These are phyloP conservation scores for Phyllachora maydis DNA, from an alignment of 2,329 filamentous ascomycete genomes.

Conservation along the genomic window DNA sequence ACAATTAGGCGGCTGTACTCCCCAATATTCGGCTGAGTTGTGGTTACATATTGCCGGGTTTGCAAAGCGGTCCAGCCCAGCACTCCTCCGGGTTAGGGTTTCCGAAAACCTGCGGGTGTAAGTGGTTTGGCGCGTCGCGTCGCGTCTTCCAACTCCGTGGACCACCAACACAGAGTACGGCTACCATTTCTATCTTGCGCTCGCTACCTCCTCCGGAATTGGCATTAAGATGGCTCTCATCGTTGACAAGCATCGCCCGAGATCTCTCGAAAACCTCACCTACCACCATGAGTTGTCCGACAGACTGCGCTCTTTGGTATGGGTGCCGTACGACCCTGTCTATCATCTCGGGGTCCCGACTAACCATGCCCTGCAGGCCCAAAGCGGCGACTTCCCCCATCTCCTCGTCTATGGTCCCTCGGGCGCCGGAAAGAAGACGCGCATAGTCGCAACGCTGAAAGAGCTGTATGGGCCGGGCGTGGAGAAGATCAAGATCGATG, in stretches of 20 bases:
- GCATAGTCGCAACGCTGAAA: conserved; percentile 85
- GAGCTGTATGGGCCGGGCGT: conserved; percentile 89
- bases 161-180: no score
- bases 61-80: no score
- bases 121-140: no score
- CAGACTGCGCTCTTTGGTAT: conserved; percentile 66
- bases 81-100: no score
- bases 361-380: conserved; percentile 38
- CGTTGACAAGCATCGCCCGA: conserved; percentile 52
- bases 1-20: no score
- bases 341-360: conserved; percentile 1
- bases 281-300: conserved; percentile 84
- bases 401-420: conserved; percentile 93
- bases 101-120: no score
- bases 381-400: conserved; percentile 94
- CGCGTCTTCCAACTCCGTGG: no score
- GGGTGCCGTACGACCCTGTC: conserved; percentile 7
- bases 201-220: no score
- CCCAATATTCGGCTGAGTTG: no score
- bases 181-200: no score
- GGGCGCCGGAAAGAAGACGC: conserved; percentile 92
- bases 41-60: no score
- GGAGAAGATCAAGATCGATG: conserved; percentile 99
- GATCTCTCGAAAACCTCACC: conserved; percentile 56
- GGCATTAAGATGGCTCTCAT: conserved; percentile 49